Evolutionary conservation across 1,284 basidiomycete genomes (phyloP), one percentile per base, ranked within the genome.

Genomic region (Volvariella volvacea): DNA sequence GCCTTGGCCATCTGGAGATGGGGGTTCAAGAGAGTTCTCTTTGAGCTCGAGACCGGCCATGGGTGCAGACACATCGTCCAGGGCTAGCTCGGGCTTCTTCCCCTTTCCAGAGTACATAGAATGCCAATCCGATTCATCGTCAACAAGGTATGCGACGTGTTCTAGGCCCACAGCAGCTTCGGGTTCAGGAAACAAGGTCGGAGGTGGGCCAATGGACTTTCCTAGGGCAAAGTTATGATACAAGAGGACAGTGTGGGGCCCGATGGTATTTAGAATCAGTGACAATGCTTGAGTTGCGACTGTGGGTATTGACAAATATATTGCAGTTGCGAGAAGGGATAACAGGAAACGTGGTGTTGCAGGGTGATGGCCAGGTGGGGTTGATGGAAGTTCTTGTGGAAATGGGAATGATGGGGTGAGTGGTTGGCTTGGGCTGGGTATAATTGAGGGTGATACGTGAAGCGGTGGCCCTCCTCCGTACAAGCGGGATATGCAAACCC

Each of bases 201-300:
- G 66, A 0, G 63, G 57, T 16, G 52, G 48, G 4, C 78, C 74
- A 20, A 92, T 78, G 3, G 83, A 78, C 22, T 74, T 74, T 8
- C 93, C 93, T 4, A 84, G 73, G 0, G 92, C 87, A 60, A 95
- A 96, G 44, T 80, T 71, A 37, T 96, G 78, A 60, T 95, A 96
- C 12, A 75, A 74, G 0, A 80, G 58, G 31, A 88, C 78, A 0
- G 92, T 94, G 48, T 73, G 74, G 0, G 92, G 92, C 0, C 90
- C 86, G 33, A 95, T 71, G 0, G 88, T 88, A 47, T 70, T 75
- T 19, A 93, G 68, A 17, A 95, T 77, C 41, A 79, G 68, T 0
- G 77, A 71, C 17, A 94, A 69, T 0, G 88, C 83, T 51, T 90
- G 83, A 1, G 86, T 76, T 16, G 88, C 80, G 21, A 93, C 61